phyloP scores from a whole-genome alignment of 768 basidiomycete genomes.

The Cantharellus anzutake region DNA sequence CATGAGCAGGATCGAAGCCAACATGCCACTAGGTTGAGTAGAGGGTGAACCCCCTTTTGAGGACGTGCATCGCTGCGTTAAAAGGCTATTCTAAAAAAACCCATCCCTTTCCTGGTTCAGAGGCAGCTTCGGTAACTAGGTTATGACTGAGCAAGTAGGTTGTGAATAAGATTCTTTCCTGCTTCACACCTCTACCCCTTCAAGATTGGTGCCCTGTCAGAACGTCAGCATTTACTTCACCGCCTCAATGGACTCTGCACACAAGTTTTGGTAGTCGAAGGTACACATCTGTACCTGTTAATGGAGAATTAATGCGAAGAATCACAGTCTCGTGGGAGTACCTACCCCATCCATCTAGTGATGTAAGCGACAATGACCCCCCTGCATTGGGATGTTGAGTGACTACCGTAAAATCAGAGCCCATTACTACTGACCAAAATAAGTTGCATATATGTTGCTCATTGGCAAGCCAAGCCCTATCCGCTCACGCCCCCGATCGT shows the following conservation, averaged over 20 bases:
- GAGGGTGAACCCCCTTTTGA: too few species aligned
- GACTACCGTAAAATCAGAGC: neutral
- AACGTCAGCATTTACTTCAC: neutral
- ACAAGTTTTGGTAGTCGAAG: constrained; percentile 65
- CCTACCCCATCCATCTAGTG: constrained; percentile 71
- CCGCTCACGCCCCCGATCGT: constrained; percentile 11
- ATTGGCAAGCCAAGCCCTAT: constrained; percentile 76
- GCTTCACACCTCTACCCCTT: constrained; percentile 55
- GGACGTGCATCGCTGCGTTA: too few species aligned
- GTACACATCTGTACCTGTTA: constrained; percentile 62
- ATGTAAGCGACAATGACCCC: constrained; percentile 58
- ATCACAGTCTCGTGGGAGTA: constrained; percentile 1
- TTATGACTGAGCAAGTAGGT: too few species aligned
- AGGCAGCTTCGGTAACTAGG: too few species aligned
- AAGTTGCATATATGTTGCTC: constrained; percentile 80
- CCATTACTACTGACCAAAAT: constrained; percentile 13
- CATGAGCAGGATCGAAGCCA: too few species aligned
- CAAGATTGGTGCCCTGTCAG: constrained; percentile 59
- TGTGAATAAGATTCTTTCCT: too few species aligned
- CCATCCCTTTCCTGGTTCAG: too few species aligned
- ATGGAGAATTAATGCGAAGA: neutral
- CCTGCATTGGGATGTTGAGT: constrained; percentile 22
- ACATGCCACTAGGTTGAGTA: too few species aligned
- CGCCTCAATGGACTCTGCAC: constrained; percentile 7
- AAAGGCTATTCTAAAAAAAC: too few species aligned